A percentile compares a stretch with the other conserved stretches of the same genome.
Evolutionary conservation across 371 early-diverging fungal genomes (phyloP).

Genomic region (Mucor circinelloides): DNA sequence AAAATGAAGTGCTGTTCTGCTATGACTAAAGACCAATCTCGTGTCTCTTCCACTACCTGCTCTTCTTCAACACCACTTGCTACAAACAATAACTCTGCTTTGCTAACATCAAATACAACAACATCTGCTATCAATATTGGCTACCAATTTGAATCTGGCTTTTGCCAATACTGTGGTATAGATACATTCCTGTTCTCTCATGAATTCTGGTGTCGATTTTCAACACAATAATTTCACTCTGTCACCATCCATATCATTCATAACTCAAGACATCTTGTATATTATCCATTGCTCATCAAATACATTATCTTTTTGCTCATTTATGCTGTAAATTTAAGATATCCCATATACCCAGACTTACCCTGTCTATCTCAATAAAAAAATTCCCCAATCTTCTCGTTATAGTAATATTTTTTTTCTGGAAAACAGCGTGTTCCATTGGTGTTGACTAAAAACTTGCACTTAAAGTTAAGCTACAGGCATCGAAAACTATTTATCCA

Average conservation of each 20-base stretch:
- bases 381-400: background rate
- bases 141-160: slow-evolving; percentile 1
- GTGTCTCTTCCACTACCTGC: background rate
- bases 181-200: slow-evolving; percentile 11
- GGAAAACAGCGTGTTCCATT: background rate
- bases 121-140: background rate
- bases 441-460: background rate
- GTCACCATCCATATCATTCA: background rate
- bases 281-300: background rate
- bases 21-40: background rate
- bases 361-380: background rate
- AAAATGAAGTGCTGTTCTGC: background rate
- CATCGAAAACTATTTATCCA: background rate
- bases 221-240: background rate
- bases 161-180: slow-evolving; percentile 22
- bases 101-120: background rate
- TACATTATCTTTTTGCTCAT: background rate
- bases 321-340: background rate
- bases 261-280: background rate
- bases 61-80: background rate
- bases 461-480: background rate
- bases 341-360: background rate
- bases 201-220: background rate
- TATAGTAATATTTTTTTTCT: background rate
- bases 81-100: background rate